Base-by-base conservation (phyloP, 805 yeast genomes). In the Candida arabinofermentans region DNA sequence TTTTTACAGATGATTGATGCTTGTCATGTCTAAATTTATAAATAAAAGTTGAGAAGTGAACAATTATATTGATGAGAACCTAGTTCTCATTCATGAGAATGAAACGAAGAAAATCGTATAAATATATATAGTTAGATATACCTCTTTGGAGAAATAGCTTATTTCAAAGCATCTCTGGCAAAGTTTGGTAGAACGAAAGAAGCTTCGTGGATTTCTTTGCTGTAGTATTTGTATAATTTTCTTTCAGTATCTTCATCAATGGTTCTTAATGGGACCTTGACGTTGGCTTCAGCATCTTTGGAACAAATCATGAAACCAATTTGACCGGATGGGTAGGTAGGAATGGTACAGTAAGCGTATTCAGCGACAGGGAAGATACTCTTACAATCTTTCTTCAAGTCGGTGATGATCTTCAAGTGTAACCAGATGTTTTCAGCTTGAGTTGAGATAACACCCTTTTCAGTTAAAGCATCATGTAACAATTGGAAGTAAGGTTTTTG, bases 241-340 rank as follows among this genome's bases (percentile, higher is more conserved):
- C 60, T 66, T 61, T 86, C 95, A 48, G 77, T 75, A 44, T 74
- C 82, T 34, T 70, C 75, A 40, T 78, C 62, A 64, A 85, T 67
- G 24, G 72, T 69, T 65, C 96, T 79, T 48, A 77, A 51, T 37
- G 98, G 96, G 50, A 65, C 71, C 55, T 67, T 72, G 44, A 91
- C 84, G 49, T 83, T 71, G 37, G 82, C 80, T 21, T 65, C 54
- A 13, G 76, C 61, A 59, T 86, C 84, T 71, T 89, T 91, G 49
- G 83, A 76, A 66, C 97, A 90, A 46, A 91, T 90, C 96, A 91
- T 87, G 70, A 93, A 87, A n/a, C 98, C 99, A 59, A 91, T 84
- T 65, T 89, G 95, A 50, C 99, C 99, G 16, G 96, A 82, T 50
- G 99, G 96, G 61, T 91, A 91, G 44, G 98, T 90, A 61, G 99